Conservation (phyloP, 2,329 filamentous ascomycete genomes). For the Stagonosporopsis tanaceti region DNA sequence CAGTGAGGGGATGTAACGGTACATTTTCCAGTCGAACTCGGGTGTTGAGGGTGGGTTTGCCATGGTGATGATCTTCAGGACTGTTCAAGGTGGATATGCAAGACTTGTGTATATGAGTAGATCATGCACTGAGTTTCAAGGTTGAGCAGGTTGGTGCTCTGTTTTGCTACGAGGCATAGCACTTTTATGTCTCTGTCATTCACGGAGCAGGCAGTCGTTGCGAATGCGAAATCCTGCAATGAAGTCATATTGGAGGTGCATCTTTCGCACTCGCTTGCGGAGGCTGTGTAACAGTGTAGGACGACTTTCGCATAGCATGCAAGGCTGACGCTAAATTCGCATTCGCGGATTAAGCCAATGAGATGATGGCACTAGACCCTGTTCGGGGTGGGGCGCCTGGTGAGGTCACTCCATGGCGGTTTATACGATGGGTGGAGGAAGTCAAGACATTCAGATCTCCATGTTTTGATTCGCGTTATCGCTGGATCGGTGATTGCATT, state of each 20-base stretch:
- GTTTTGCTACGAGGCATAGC: background rate
- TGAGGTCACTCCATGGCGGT: constrained; percentile 3
- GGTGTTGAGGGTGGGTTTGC: constrained; percentile 32
- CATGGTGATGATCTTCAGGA: constrained; percentile 13
- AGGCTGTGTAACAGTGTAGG: constrained; percentile 2
- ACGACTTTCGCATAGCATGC: constrained; percentile 6
- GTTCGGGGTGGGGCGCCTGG: background rate
- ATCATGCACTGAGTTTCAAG: background rate
- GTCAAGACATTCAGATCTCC: background rate
- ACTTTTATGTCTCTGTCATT: background rate
- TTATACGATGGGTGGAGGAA: background rate
- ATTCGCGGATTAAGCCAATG: constrained; percentile 19
- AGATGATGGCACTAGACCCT: background rate
- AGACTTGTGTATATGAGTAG: background rate
- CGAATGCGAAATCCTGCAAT: constrained; percentile 2
- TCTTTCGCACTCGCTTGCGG: constrained; percentile 17
- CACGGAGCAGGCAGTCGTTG: background rate
- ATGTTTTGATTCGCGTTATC: background rate
- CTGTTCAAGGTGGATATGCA: background rate
- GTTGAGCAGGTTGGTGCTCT: background rate
- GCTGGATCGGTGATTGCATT: background rate
- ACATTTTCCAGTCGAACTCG: constrained; percentile 46
- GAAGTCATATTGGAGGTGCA: constrained; percentile 5
- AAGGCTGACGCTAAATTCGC: constrained; percentile 20
- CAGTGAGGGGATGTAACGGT: constrained; percentile 43